Evolutionary conservation across 305 asterid species (phyloP).

Genomic region (Stenogyne calaminthoides): DNA sequence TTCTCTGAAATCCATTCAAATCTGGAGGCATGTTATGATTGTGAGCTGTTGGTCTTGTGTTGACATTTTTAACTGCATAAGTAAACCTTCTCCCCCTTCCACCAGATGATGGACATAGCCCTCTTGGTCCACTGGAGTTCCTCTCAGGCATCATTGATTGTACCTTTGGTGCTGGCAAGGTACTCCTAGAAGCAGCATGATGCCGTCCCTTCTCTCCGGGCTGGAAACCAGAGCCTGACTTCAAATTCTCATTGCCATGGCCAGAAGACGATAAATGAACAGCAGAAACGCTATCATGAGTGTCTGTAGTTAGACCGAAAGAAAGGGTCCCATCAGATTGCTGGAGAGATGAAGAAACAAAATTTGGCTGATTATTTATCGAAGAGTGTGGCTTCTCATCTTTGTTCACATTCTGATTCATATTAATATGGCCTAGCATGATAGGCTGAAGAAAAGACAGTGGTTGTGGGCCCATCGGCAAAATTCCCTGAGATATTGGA

Average conservation of each 20-base stretch:
- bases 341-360: constrained; percentile 40
- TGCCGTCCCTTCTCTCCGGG: constrained; percentile 47
- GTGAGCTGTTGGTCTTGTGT: constrained; percentile 46
- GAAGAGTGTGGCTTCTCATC: constrained; percentile 39
- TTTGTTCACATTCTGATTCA: constrained; percentile 48
- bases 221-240: constrained; percentile 43
- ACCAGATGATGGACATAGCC: constrained; percentile 52
- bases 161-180: constrained; percentile 40
- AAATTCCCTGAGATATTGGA: constrained; percentile 69
- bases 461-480: constrained; percentile 61
- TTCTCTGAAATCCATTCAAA: constrained; percentile 67
- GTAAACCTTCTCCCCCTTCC: constrained; percentile 70
- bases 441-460: constrained; percentile 68
- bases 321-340: constrained; percentile 44
- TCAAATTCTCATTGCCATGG: constrained; percentile 36
- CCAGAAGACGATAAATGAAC: constrained; percentile 33
- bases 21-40: constrained; percentile 50
- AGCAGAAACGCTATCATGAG: constrained; percentile 27
- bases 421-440: constrained; percentile 49
- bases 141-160: constrained; percentile 51
- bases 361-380: constrained; percentile 46
- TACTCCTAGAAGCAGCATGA: constrained; percentile 42
- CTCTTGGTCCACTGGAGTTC: constrained; percentile 45
- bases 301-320: constrained; percentile 34
- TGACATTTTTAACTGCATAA: constrained; percentile 69